Base-by-base conservation (phyloP, 495 filamentous ascomycete genomes). In the Annulohypoxylon bovei region DNA sequence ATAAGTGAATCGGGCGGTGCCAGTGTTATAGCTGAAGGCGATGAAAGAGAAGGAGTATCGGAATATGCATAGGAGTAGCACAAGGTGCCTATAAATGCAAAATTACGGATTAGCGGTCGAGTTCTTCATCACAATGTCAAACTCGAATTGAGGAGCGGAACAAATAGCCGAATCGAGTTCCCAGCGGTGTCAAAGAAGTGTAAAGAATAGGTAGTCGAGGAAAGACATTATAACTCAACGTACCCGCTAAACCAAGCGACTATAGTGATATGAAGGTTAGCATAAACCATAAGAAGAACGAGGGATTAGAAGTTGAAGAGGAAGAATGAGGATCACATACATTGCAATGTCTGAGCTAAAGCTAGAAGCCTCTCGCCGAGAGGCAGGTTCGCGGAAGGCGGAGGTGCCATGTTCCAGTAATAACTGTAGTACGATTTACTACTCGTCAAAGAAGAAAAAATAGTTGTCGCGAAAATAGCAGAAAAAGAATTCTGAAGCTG, bases 181-280 rank as follows among this genome's bases (percentile, higher is more conserved):
- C 52, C 22, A 27, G 49, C 27, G 27, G 64, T 37, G 30, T 49
- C 25, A 20, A 54, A 27, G 40, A 50, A 64, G 52, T 44, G 53
- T 47, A 30, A 62, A 35, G 33, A 42, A 6, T 60, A 39, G 56
- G 28, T 46, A 53, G 37, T 28, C 12, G 52, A 58, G 27, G n/a
- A 25, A 37, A 49, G 23, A 44, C n/a, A 50, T 28, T 37, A 56
- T 23, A 54, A 57, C 32, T 72, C 60, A 39, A 90, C 92, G 62
- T 90, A 95, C 90, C 95, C 95, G 70, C 88, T 83, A 74, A 99
- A 99, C 95, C 95, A 98, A 59, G 86, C 86, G 75, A 86, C 82
- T 82, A 56, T 39, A 73, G 54, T 11, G n/a, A 37, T 42, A 27
- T 14, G 5, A 57, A 67, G 40, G 75, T 82, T 71, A 81, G 77